Conservation (phyloP, 1,284 basidiomycete genomes). For the Ceratobasidium sp. region DNA sequence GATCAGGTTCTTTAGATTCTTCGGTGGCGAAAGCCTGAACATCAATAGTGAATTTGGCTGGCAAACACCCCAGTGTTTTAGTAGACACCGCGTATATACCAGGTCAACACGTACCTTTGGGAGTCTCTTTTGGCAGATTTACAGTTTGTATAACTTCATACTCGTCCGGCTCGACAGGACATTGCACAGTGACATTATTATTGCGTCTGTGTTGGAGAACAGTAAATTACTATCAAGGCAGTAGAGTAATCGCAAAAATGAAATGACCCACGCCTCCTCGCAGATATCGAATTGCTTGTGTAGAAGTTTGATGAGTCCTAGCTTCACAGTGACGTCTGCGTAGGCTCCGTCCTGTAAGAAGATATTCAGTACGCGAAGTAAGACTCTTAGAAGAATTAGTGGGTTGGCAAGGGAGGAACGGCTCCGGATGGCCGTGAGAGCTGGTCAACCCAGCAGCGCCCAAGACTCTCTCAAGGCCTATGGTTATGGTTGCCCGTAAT, state of each 20-base stretch:
- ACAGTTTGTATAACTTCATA: conserved; percentile 65
- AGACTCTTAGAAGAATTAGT: too few relatives aligned
- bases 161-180: conserved; percentile 61
- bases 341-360: conserved; percentile 62
- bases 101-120: conserved; percentile 56
- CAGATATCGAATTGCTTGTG: conserved; percentile 67
- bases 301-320: conserved; percentile 66
- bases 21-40: conserved; percentile 82
- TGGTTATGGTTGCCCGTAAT: too few relatives aligned
- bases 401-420: too few relatives aligned
- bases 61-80: neutral
- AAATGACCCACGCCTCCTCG: conserved; percentile 64
- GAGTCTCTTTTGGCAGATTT: conserved; percentile 65
- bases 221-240: neutral
- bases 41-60: conserved; percentile 88
- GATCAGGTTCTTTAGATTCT: conserved; percentile 68
- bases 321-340: conserved; percentile 66
- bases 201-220: conserved; percentile 50
- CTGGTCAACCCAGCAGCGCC: too few relatives aligned
- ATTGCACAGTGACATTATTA: conserved; percentile 58
- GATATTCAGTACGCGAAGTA: neutral
- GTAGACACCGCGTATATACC: neutral
- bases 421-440: too few relatives aligned
- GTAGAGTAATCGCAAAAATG: neutral
- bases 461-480: too few relatives aligned